These are phyloP conservation scores for Penicillium psychrosexuale DNA, from an alignment of 2,329 filamentous ascomycete genomes.

Conservation along the genomic window DNA sequence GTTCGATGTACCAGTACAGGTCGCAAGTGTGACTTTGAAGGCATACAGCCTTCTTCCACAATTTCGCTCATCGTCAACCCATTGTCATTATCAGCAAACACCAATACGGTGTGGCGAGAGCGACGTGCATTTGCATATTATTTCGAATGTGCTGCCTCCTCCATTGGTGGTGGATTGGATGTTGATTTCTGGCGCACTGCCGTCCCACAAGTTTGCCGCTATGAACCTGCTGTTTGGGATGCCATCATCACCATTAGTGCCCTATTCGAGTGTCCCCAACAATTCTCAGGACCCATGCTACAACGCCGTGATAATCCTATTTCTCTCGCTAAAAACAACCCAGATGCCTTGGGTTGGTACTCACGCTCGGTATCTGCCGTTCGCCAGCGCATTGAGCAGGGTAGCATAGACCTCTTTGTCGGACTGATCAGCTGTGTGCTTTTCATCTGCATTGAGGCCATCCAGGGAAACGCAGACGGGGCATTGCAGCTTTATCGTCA, in stretches of 20 bases:
- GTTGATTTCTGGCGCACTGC: constrained; percentile 36
- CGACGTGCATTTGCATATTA: constrained; percentile 41
- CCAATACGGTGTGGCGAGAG: constrained; percentile 31
- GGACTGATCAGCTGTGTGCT: constrained; percentile 33
- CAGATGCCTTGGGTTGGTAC: constrained; percentile 32
- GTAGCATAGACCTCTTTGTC: constrained; percentile 25
- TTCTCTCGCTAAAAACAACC: constrained; percentile 19
- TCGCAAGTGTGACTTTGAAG: constrained; percentile 34
- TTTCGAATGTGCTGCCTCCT: constrained; percentile 31
- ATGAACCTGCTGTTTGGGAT: constrained; percentile 40
- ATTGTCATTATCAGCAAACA: constrained; percentile 22
- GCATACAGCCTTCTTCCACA: neutral
- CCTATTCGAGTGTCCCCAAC: constrained; percentile 32
- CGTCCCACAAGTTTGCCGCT: constrained; percentile 36
- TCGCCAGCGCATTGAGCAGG: constrained; percentile 24
- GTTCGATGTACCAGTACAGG: constrained; percentile 31
- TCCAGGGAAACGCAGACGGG: constrained; percentile 26
- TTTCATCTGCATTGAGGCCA: constrained; percentile 35
- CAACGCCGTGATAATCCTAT: neutral
- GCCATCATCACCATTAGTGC: constrained; percentile 38
- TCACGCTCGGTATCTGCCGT: constrained; percentile 30
- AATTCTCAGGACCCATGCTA: constrained; percentile 9
- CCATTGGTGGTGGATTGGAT: constrained; percentile 35
- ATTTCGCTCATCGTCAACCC: constrained; percentile 1
- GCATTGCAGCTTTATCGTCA: constrained; percentile 31